These are phyloP conservation scores for Tripterygium wilfordii DNA, from an alignment of 177 flowering plant species.

Conservation along the genomic window DNA sequence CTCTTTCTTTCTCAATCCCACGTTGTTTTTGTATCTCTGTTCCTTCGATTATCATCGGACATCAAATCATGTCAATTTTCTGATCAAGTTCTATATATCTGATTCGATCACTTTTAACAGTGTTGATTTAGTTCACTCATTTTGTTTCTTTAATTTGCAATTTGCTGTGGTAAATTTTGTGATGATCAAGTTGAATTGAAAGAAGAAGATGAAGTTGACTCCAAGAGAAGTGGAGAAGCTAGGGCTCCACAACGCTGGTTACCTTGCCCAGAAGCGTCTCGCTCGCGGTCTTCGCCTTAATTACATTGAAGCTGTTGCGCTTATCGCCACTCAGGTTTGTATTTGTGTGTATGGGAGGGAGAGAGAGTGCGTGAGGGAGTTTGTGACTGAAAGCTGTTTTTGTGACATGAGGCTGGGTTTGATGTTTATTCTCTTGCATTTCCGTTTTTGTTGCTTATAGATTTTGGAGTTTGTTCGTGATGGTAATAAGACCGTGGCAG, in stretches of 20 bases:
- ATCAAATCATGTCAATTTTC: too few species aligned
- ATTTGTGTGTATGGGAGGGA: background rate
- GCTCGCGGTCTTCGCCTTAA: constrained; percentile 86
- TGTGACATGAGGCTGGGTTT: too few species aligned
- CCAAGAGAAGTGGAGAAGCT: constrained; percentile 90
- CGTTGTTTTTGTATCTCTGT: too few species aligned
- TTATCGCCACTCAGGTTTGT: constrained; percentile 86
- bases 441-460: constrained; percentile 21
- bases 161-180: too few species aligned
- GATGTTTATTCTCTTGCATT: background rate
- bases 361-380: background rate
- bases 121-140: too few species aligned
- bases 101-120: too few species aligned
- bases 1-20: too few species aligned
- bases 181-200: too few species aligned
- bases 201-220: constrained; percentile 49
- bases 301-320: constrained; percentile 84
- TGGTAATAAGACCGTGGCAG: constrained; percentile 77
- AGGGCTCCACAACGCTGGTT: constrained; percentile 77
- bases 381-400: too few species aligned
- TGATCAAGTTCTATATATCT: too few species aligned
- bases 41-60: too few species aligned
- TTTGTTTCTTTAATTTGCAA: too few species aligned
- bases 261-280: constrained; percentile 91
- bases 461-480: constrained; percentile 83